These are phyloP conservation scores for Arthroderma sp. DNA, from an alignment of 2,329 filamentous ascomycete species.

Conservation along the genomic window DNA sequence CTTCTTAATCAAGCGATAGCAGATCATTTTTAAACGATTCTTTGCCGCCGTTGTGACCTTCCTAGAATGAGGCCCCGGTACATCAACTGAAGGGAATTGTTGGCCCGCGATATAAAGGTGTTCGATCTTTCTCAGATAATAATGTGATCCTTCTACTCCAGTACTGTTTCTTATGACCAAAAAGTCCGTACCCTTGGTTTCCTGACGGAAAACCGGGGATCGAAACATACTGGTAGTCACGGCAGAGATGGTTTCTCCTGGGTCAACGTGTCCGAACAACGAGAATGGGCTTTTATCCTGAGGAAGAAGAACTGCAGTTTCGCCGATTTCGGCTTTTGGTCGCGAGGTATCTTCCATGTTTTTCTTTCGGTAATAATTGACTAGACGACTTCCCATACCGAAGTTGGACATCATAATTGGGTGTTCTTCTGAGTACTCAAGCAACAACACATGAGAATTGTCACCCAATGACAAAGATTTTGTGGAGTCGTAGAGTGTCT, in stretches of 20 bases:
- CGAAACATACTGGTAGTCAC: slow-evolving; percentile 93
- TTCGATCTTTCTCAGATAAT: slow-evolving; percentile 79
- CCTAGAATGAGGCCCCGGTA: slow-evolving; percentile 83
- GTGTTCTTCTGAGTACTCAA: slow-evolving; percentile 92
- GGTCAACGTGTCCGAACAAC: slow-evolving; percentile 83
- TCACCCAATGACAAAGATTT: slow-evolving; percentile 77
- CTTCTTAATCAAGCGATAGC: slow-evolving; percentile 74
- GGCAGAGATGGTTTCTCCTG: slow-evolving; percentile 79
- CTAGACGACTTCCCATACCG: slow-evolving; percentile 88
- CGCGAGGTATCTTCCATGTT: slow-evolving; percentile 62
- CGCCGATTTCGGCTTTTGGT: slow-evolving; percentile 72
- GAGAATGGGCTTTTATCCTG: slow-evolving; percentile 95
- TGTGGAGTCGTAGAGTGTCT: slow-evolving; percentile 65
- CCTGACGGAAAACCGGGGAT: slow-evolving; percentile 83
- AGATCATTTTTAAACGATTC: slow-evolving; percentile 90
- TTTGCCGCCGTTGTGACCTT: slow-evolving; percentile 97
- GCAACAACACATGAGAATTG: slow-evolving; percentile 73
- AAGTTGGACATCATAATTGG: slow-evolving; percentile 89
- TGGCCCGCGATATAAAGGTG: slow-evolving; percentile 86
- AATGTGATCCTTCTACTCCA: slow-evolving; percentile 60
- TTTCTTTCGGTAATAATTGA: slow-evolving; percentile 91
- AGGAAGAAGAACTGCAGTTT: slow-evolving; percentile 73
- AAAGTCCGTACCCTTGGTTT: slow-evolving; percentile 67
- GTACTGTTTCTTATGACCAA: slow-evolving; percentile 72
- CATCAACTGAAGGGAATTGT: slow-evolving; percentile 79